Base-by-base conservation (phyloP, 2,329 filamentous ascomycete species). In the Ophiostoma piceae region DNA sequence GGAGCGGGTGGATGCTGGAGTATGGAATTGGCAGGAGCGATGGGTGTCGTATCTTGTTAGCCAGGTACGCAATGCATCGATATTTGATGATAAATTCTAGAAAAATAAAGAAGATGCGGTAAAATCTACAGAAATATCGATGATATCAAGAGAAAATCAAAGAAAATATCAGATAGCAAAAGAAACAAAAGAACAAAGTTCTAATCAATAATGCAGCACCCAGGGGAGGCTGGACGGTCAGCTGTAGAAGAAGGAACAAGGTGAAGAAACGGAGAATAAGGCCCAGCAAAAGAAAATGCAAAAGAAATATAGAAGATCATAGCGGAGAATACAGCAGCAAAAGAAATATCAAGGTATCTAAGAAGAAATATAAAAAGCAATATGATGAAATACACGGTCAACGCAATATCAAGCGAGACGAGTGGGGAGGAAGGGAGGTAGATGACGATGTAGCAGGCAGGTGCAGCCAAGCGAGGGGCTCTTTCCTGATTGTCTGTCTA, bases 381-480 rank as follows among this genome's bases (percentile, higher is more conserved):
- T 57, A 26, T 14, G 9, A 26, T 9, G 1, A n/a, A 22, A 57
- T 26, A 4, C 5, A 19, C 43, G 19, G 43, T 47, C 43, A 57
- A 22, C 51, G 19, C 22, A 26, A 57, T 57, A 57, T 57, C 51
- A 26, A 12, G n/a, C 51, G 51, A 57, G 51, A 22, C n/a, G 19
- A 57, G 51, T 57, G 51, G n/a, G 51, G 51, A 57, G 51, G 8
- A 22, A 57, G 51, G 51, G 51, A 57, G 51, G 22, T 57, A 57
- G 51, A 57, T 57, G 51, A 57, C 51, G 51, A 57, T 57, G 51
- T 12, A 29, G 22, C n/a, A 57, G 51, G 51, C 51, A 57, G 22
- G 51, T 57, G 51, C 51, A 57, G 51, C n/a, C 51, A 57, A 57
- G 43, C 43, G 51, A 57, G 51, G 51, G 51, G 51, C 51, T 47